Evolutionary conservation across 2,329 filamentous ascomycete genomes (phyloP), one percentile per base, ranked within the genome.

Genomic region (Penicillium sp.): DNA sequence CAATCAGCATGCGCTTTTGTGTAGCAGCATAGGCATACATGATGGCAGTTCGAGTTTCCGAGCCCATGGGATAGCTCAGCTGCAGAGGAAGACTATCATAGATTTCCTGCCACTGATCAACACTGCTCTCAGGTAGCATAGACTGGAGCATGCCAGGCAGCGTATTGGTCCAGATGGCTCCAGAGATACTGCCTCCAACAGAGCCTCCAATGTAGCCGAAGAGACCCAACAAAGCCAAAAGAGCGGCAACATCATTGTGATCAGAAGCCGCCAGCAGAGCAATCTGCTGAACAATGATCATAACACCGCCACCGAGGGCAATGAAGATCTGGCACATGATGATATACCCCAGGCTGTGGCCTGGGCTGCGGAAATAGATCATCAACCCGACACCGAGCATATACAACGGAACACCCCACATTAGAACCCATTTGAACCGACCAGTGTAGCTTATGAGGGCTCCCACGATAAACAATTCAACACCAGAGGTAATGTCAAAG

Each of bases 251-350:
- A 62, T 85, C 77, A 55, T 85, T 77, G 60, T 87, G 84, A 14
- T 79, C 77, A 0, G 78, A 77, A 3, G 79, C 80, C 0, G 82
- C 79, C 72, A 85, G 81, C 52, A 80, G 76, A 4, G 81, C 81
- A 66, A 87, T 79, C 66, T 87, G 80, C 50, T 81, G 75, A 57
- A 76, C 75, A 55, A 86, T 80, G 55, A 81, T 78, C 4, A 85
- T 75, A 14, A 78, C 77, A 29, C 81, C 81, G 7, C 82, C 82
- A 2, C 77, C 80, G 45, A 85, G 77, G 2, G 83, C 79, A 59
- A 86, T 81, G 66, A 85, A 80, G 58, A 86, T 79, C 66, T 86
- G 81, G 59, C 80, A 83, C 79, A 85, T 82, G 68, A 85, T 69
- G 16, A 86, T 73, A 64, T 81, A 84, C 3, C 81, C 81, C 33